A percentile compares a stretch with the other conserved stretches of the same genome.
phyloP scores from a whole-genome alignment of 306 rosid genomes.

The apple (Malus domestica) region ASM211411v1 NC_041792.1:30225907-30226406 shows the following conservation, averaged over 20 bases:
- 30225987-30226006: neutral
- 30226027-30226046: neutral
- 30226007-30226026: neutral
- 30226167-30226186: constrained; percentile 16
- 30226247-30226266: constrained; percentile 78
- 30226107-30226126: neutral
- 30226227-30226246: constrained; percentile 91
- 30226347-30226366: neutral
- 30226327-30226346: neutral
- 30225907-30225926: constrained; percentile 84
- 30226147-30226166: constrained; percentile 3
- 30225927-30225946: constrained; percentile 95
- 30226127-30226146: neutral
- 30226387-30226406: neutral
- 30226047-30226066: neutral
- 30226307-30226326: constrained; percentile 20
- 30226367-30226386: neutral
- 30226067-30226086: neutral
- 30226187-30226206: constrained; percentile 68
- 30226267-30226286: constrained; percentile 83
- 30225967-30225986: neutral
- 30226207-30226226: constrained; percentile 97
- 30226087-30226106: neutral
- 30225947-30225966: constrained; percentile 25
- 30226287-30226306: constrained; percentile 46